Conservation (phyloP, 78 protist species). For the Chrysochromulina parva region DNA sequence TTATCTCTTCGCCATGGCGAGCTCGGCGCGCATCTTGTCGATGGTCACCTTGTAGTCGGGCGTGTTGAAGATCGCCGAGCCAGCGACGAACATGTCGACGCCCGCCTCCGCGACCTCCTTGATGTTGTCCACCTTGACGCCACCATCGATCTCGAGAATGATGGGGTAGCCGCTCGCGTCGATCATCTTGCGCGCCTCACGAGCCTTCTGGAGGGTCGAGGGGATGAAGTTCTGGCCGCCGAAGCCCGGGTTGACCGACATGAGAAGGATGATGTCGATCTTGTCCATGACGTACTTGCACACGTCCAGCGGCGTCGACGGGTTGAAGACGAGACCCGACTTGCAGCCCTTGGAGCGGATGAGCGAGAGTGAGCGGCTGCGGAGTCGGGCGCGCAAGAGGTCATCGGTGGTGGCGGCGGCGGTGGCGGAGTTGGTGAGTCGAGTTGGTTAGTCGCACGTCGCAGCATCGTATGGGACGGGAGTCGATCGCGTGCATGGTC, state of each 20-base stretch:
- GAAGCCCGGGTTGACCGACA: conserved; percentile 73
- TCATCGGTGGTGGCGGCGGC: too few species aligned
- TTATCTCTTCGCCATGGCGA: not conserved
- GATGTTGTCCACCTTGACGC: conserved; percentile 47
- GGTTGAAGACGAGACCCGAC: conserved; percentile 59
- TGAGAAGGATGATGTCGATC: conserved; percentile 61
- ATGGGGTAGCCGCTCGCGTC: conserved; percentile 28
- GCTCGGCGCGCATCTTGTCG: conserved; percentile 44
- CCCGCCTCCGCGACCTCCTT: conserved; percentile 51
- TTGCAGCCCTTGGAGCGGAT: conserved; percentile 32
- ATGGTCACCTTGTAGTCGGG: conserved; percentile 40
- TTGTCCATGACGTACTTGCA: conserved; percentile 41
- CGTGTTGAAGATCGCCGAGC: conserved; percentile 58
- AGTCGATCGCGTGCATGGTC: too few species aligned
- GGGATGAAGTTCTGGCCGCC: conserved; percentile 65
- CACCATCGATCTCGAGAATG: conserved; percentile 66
- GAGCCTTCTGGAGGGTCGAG: conserved; percentile 35
- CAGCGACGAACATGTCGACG: conserved; percentile 64
- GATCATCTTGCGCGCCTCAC: conserved; percentile 37
- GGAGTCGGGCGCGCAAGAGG: not conserved
- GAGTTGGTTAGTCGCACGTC: too few species aligned
- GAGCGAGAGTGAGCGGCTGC: conserved; percentile 16
- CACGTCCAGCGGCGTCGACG: conserved; percentile 45
- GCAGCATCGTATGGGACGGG: too few species aligned
- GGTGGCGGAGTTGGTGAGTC: too few species aligned